These are phyloP conservation scores for Epichloe typhina DNA, from an alignment of 2,329 filamentous ascomycete species.

Conservation along the genomic window DNA sequence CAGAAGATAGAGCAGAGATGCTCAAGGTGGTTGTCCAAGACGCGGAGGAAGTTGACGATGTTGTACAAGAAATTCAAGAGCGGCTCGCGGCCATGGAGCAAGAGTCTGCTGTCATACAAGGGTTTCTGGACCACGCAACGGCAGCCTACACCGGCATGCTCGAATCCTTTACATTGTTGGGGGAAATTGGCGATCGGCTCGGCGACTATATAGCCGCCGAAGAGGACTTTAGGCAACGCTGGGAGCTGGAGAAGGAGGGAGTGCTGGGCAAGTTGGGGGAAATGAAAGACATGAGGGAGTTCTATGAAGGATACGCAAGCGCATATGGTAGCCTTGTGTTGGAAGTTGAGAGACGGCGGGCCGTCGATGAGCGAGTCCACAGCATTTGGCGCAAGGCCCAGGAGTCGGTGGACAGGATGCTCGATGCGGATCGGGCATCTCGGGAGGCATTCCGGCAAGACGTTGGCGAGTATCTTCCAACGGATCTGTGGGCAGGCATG, in stretches of 20 bases:
- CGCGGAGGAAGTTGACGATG: conserved; percentile 51
- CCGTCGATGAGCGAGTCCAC: conserved; percentile 60
- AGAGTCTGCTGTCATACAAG: conserved; percentile 49
- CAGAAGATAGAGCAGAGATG: conserved; percentile 71
- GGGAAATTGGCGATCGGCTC: conserved; percentile 56
- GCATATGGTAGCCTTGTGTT: conserved; percentile 77
- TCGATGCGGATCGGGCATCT: conserved; percentile 57
- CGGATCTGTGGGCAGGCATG: conserved; percentile 75
- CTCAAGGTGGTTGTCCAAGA: conserved; percentile 66
- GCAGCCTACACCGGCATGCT: conserved; percentile 44
- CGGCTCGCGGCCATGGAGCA: conserved; percentile 65
- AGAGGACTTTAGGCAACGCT: conserved; percentile 49
- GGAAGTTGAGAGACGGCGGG: conserved; percentile 64
- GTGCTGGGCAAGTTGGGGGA: conserved; percentile 60
- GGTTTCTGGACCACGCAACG: conserved; percentile 40
- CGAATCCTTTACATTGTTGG: conserved; percentile 51
- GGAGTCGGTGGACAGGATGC: conserved; percentile 61
- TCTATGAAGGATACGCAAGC: conserved; percentile 76
- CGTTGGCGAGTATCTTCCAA: conserved; percentile 74
- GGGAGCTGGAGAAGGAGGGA: conserved; percentile 60
- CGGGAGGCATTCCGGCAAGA: conserved; percentile 69
- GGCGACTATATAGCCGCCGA: conserved; percentile 52
- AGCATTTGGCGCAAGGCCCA: conserved; percentile 65
- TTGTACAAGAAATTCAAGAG: conserved; percentile 59
- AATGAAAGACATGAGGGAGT: conserved; percentile 62